Conservation (phyloP, 768 basidiomycete genomes). For the Calocybe cyanea region DNA sequence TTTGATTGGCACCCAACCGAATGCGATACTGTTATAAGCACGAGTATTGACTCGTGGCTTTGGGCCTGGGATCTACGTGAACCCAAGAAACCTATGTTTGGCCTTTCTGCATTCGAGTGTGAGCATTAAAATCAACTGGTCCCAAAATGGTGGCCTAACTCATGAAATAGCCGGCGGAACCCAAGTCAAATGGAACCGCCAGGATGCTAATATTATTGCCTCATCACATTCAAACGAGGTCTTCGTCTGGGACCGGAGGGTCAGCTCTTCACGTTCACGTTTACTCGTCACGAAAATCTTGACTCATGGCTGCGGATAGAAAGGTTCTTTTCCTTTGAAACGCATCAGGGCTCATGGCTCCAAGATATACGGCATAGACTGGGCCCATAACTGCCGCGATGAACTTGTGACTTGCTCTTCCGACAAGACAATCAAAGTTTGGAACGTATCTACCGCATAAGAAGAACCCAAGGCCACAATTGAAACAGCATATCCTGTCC, state of each 20-base stretch:
- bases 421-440: conserved; percentile 89
- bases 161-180: conserved; percentile 67
- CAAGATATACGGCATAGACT: conserved; percentile 97
- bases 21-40: conserved; percentile 83
- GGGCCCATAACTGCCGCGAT: conserved; percentile 69
- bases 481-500: conserved; percentile 83
- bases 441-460: conserved; percentile 46
- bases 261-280: conserved; percentile 31
- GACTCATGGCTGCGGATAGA: conserved; percentile 40
- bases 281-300: too few species aligned
- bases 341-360: conserved; percentile 79
- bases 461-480: conserved; percentile 48
- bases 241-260: conserved; percentile 91
- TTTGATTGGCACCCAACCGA: conserved; percentile 95
- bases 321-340: conserved; percentile 80
- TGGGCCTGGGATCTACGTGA: conserved; percentile 91
- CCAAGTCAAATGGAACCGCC: conserved; percentile 96
- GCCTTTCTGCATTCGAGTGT: conserved; percentile 53
- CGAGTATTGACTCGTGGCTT: conserved; percentile 90
- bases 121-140: too few species aligned
- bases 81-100: conserved; percentile 68
- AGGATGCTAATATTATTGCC: conserved; percentile 82
- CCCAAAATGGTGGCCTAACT: background rate
- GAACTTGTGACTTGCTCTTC: conserved; percentile 93
- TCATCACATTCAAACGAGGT: conserved; percentile 87